phyloP scores from a whole-genome alignment of 2,329 filamentous ascomycete species.

The Epichloe sibirici region DNA sequence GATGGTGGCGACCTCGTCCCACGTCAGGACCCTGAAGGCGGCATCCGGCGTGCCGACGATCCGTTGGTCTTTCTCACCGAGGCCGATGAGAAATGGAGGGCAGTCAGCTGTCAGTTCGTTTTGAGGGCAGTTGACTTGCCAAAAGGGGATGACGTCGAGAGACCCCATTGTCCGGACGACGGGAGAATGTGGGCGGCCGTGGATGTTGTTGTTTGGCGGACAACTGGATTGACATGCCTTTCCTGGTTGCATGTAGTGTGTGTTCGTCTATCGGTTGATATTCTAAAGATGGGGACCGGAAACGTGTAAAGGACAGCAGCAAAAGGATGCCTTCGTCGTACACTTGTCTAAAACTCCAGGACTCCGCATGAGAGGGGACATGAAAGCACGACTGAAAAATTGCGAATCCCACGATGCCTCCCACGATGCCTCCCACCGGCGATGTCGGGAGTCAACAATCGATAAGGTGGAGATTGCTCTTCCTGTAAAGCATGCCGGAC shows the following conservation, averaged over 20 bases:
- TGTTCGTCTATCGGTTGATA: no score
- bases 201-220: neutral
- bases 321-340: no score
- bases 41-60: conserved; percentile 62
- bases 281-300: no score
- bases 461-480: conserved; percentile 1
- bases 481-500: neutral
- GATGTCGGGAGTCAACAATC: neutral
- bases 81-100: conserved; percentile 54
- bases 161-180: conserved; percentile 22
- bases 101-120: conserved; percentile 51
- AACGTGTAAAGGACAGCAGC: no score
- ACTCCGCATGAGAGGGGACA: neutral
- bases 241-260: no score
- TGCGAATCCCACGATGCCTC: neutral
- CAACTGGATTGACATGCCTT: neutral
- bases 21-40: conserved; percentile 50
- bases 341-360: neutral
- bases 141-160: conserved; percentile 45
- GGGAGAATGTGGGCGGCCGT: neutral
- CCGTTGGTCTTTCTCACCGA: conserved; percentile 53
- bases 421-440: neutral
- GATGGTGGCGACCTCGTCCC: conserved; percentile 56
- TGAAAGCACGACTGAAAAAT: neutral
- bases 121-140: conserved; percentile 68